Conservation (phyloP, 129 eudicot genomes). For the Centaurea solstitialis region DNA sequence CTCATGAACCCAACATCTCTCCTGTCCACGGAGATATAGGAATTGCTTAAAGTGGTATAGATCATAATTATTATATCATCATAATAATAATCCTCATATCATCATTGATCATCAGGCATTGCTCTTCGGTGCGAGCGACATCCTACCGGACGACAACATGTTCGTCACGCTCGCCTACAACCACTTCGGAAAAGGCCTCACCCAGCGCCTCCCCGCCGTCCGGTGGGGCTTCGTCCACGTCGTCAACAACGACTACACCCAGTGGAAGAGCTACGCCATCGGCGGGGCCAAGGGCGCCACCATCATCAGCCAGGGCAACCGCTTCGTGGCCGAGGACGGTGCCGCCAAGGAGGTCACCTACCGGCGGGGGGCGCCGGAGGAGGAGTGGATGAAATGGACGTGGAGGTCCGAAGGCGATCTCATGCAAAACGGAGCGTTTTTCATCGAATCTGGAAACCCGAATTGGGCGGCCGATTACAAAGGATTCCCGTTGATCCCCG, state of each 20-base stretch:
- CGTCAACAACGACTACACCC: slow-evolving; percentile 94
- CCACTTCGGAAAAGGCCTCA: slow-evolving; percentile 82
- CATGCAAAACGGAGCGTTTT: slow-evolving; percentile 77
- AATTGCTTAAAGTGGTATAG: no score
- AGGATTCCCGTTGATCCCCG: slow-evolving; percentile 24
- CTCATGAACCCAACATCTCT: no score
- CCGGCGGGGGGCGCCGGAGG: slow-evolving; percentile 43
- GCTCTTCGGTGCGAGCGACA: slow-evolving; percentile 79
- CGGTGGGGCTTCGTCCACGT: slow-evolving; percentile 80
- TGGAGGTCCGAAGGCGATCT: slow-evolving; percentile 87
- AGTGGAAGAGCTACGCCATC: slow-evolving; percentile 88
- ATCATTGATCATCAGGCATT: slow-evolving; percentile 44
- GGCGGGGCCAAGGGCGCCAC: slow-evolving; percentile 87
- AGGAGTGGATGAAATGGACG: slow-evolving; percentile 71
- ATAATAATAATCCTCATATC: no score
- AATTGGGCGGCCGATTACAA: slow-evolving; percentile 27
- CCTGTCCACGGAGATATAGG: no score
- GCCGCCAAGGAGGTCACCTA: slow-evolving; percentile 64
- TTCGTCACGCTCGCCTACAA: slow-evolving; percentile 72
- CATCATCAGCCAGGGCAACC: slow-evolving; percentile 88
- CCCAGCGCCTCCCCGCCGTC: slow-evolving; percentile 83
- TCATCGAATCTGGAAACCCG: slow-evolving; percentile 68
- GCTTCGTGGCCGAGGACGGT: slow-evolving; percentile 73
- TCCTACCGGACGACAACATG: slow-evolving; percentile 46
- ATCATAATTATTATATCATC: no score